Evolutionary conservation across 2,329 filamentous ascomycete genomes (phyloP).

Genomic region (Penicillium janthinellum): DNA sequence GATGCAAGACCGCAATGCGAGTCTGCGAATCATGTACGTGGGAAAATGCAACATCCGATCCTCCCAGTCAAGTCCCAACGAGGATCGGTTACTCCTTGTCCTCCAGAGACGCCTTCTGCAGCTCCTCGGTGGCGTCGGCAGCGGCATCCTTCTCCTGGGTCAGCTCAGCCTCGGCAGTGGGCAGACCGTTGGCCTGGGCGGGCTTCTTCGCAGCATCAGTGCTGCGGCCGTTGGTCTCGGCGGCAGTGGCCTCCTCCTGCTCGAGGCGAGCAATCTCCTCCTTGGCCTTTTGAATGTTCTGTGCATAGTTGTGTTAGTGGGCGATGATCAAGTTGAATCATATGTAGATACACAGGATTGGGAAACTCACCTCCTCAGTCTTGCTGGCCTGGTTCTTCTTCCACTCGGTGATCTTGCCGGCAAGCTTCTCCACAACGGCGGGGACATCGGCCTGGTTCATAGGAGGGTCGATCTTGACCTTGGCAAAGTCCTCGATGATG

Average conservation of each 20-base stretch:
- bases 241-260: conserved; percentile 64
- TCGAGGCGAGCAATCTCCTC: conserved; percentile 88
- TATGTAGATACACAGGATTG: no score
- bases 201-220: conserved; percentile 58
- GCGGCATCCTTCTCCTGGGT: conserved; percentile 61
- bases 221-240: conserved; percentile 43
- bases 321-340: background rate
- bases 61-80: background rate
- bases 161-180: conserved; percentile 56
- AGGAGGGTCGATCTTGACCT: conserved; percentile 83
- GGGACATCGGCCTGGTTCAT: conserved; percentile 83
- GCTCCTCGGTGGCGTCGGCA: conserved; percentile 60
- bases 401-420: conserved; percentile 88
- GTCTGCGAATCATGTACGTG: conserved; percentile 24
- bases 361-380: conserved; percentile 77
- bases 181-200: conserved; percentile 55
- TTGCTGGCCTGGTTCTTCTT: conserved; percentile 86
- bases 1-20: conserved; percentile 33
- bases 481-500: conserved; percentile 85
- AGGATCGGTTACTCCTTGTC: conserved; percentile 46
- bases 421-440: conserved; percentile 79
- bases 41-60: conserved; percentile 12
- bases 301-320: conserved; percentile 31
- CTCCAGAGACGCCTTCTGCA: conserved; percentile 63
- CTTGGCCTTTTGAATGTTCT: conserved; percentile 97